Evolutionary conservation across 805 yeast genomes (phyloP).

Genomic region (Saturnispora hagleri): DNA sequence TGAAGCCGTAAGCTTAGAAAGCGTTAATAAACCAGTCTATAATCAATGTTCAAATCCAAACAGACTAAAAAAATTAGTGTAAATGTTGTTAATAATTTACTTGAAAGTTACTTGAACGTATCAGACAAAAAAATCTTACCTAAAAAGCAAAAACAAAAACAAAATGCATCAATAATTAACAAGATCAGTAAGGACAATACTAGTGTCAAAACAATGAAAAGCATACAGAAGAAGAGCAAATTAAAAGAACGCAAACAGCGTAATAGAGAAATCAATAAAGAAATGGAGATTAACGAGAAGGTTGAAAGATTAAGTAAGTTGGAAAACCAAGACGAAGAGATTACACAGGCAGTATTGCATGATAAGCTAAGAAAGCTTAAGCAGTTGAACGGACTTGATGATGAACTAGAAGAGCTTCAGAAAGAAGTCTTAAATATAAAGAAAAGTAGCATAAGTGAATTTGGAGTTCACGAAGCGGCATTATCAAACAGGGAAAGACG

Average conservation of each 20-base stretch:
- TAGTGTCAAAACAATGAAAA: slow-evolving; percentile 13
- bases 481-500: slow-evolving; percentile 21
- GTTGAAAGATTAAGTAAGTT: slow-evolving; percentile 19
- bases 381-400: slow-evolving; percentile 28
- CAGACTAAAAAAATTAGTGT: slow-evolving; percentile 15
- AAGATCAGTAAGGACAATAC: slow-evolving; percentile 15
- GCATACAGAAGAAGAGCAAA: slow-evolving; percentile 13
- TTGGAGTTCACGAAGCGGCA: slow-evolving; percentile 4
- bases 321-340: slow-evolving; percentile 23
- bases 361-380: slow-evolving; percentile 24
- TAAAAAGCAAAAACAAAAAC: slow-evolving; percentile 5
- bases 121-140: slow-evolving; percentile 1
- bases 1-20: not conserved
- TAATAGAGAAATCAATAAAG: slow-evolving; percentile 13
- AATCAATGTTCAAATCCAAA: slow-evolving; percentile 15
- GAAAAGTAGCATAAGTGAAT: slow-evolving; percentile 18
- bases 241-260: slow-evolving; percentile 14
- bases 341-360: slow-evolving; percentile 5
- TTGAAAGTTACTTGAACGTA: slow-evolving; percentile 20
- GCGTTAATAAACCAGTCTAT: not conserved
- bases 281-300: slow-evolving; percentile 10
- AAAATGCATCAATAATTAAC: slow-evolving; percentile 20
- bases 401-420: slow-evolving; percentile 36
- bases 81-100: slow-evolving; percentile 20
- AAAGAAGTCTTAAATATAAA: slow-evolving; percentile 36